These are phyloP conservation scores for Speleostelium caveatum DNA, from an alignment of 78 protist species.

Conservation along the genomic window DNA sequence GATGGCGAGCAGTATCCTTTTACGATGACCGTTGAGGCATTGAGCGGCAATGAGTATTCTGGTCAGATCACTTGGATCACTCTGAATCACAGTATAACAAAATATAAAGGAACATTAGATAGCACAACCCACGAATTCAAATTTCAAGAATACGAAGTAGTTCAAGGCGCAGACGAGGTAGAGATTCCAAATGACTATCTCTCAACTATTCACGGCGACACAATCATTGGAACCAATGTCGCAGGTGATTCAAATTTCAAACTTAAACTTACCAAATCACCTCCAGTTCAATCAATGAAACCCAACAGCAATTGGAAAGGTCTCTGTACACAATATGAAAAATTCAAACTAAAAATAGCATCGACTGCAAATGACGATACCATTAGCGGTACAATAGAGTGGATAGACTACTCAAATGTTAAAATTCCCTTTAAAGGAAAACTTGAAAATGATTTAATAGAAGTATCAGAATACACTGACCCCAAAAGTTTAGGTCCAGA, in stretches of 20 bases:
- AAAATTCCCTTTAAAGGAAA: no score
- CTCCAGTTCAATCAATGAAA: constrained; percentile 19
- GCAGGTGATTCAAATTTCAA: constrained; percentile 16
- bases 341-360: no score
- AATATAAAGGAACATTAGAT: constrained; percentile 32
- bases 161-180: constrained; percentile 49
- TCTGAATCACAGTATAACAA: constrained; percentile 22
- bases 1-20: constrained; percentile 37
- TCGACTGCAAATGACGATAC: no score
- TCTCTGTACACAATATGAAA: constrained; percentile 3
- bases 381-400: no score
- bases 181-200: constrained; percentile 36
- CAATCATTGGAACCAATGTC: constrained; percentile 15
- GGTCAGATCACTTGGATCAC: constrained; percentile 44
- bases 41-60: neutral
- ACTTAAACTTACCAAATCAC: constrained; percentile 60
- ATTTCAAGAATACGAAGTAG: constrained; percentile 59
- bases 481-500: no score
- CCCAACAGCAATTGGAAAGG: constrained; percentile 44
- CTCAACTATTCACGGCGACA: constrained; percentile 3
- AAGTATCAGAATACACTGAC: no score
- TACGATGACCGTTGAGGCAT: constrained; percentile 17
- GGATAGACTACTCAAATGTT: no score
- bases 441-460: no score
- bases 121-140: neutral